Evolutionary conservation across 2,329 filamentous ascomycete species (phyloP), one percentile per base, ranked within the genome.

Genomic region (Juglanconis juglandina): DNA sequence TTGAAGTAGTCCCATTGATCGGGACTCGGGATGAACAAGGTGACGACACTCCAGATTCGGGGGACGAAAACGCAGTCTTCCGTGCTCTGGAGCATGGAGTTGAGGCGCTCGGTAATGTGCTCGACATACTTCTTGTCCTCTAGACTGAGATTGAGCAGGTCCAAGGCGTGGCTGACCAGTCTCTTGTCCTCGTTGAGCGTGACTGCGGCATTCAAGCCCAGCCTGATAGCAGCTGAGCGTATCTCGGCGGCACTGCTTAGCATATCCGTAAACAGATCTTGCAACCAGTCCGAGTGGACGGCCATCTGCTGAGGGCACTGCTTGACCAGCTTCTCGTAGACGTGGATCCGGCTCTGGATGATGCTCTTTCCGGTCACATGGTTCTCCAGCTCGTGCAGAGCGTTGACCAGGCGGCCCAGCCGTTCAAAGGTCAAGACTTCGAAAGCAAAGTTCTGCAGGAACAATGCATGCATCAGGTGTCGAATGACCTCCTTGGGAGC

Each of bases 21-120:
- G 69, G 78, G 86, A 73, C 75, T 86, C 75, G 89, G 86, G 52
- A 97, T 78, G 58, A 96, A 86, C 2, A 96, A 81, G 6, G 94
- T 85, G 2, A 96, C 79, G 41, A 92, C 84, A 61, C 90, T 89
- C 94, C 94, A 98, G 30, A 98, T 91, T 65, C 92, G 90, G 5
- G 95, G 93, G 0, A 96, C 92, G 44, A 85, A 80, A 0, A 80
- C 73, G 9, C 84, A 85, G 30, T 85, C 82, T 11, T 86, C 82
- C 64, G 81, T 86, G 53, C 83, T 80, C 64, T 86, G 83, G 33
- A 88, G 80, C 87, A 95, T 91, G 10, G 80, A 78, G 59, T 82
- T 83, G 56, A 98, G 78, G 37, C 85, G 83, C 24, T 83, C 79
- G 46, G 85, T 83, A 66, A 94, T 87, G 67, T 87, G 88, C 9